Percentiles rank a stretch among this genome's conserved stretches.
Conservation (phyloP, 2,329 filamentous ascomycete species). For the Xylaria sp. region DNA sequence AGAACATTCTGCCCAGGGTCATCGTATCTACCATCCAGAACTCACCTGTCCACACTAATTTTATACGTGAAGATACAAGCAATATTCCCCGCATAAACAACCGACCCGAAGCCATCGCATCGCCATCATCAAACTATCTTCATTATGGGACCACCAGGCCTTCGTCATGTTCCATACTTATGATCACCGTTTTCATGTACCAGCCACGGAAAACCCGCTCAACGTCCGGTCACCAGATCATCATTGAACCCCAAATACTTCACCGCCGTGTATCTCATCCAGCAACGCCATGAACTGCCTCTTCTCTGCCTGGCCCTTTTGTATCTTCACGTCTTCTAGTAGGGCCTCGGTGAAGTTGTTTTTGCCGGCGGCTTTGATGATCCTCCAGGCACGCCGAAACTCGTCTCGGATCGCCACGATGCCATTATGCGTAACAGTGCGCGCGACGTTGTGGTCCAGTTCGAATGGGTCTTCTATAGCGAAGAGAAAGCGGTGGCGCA, state of each 20-base stretch:
- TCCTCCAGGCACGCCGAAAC: constrained; percentile 81
- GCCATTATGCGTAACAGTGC: constrained; percentile 85
- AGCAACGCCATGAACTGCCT: constrained; percentile 53
- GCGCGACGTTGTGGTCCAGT: constrained; percentile 85
- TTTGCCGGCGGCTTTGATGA: constrained; percentile 68
- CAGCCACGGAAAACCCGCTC: neutral
- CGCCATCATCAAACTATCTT: constrained; percentile 14
- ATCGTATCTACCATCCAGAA: neutral
- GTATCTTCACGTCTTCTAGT: constrained; percentile 60
- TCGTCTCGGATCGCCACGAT: constrained; percentile 86
- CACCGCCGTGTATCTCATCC: constrained; percentile 54
- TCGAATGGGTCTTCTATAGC: constrained; percentile 95
- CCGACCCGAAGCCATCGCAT: neutral
- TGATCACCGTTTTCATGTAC: too few relatives aligned
- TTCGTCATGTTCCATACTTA: neutral
- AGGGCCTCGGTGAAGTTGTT: constrained; percentile 58
- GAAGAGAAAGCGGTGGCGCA: constrained; percentile 84
- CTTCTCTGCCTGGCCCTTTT: constrained; percentile 50
- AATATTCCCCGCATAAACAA: neutral
- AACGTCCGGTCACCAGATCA: constrained; percentile 1
- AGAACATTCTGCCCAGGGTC: neutral
- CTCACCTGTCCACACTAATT: neutral
- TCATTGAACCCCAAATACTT: constrained; percentile 22
- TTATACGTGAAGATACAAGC: constrained; percentile 3
- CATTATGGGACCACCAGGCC: neutral